These are phyloP conservation scores for Scheffersomyces coipomensis DNA, from an alignment of 805 yeast species.

Conservation along the genomic window DNA sequence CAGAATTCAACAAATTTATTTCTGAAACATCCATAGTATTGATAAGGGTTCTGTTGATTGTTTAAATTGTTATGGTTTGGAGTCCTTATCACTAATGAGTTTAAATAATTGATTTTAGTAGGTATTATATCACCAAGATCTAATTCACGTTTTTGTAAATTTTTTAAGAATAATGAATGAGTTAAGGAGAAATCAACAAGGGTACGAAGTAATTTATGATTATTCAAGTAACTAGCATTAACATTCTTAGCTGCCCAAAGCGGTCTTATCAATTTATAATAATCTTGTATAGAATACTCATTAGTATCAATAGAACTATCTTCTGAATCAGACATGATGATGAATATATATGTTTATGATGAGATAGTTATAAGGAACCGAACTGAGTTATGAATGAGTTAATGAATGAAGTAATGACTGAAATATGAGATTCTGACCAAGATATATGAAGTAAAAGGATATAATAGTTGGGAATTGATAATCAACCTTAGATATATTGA, in stretches of 20 bases:
- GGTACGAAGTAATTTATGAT: constrained; percentile 21
- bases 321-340: constrained; percentile 16
- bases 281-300: constrained; percentile 13
- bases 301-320: constrained; percentile 14
- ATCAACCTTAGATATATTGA: too few relatives aligned
- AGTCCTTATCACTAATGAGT: constrained; percentile 2
- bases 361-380: too few relatives aligned
- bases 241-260: constrained; percentile 13
- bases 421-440: too few relatives aligned
- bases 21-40: constrained; percentile 19
- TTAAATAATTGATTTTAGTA: constrained; percentile 6
- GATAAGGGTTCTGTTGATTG: constrained; percentile 5
- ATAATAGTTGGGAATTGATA: too few relatives aligned
- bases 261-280: constrained; percentile 15
- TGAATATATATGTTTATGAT: too few relatives aligned
- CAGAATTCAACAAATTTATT: constrained; percentile 23
- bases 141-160: constrained; percentile 23
- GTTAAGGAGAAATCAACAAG: constrained; percentile 23
- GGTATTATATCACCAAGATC: constrained; percentile 16
- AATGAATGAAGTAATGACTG: too few relatives aligned
- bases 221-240: constrained; percentile 11
- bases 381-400: too few relatives aligned
- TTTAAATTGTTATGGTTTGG: constrained; percentile 5
- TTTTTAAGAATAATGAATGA: constrained; percentile 17
- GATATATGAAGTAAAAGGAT: too few relatives aligned